Evolutionary conservation across 495 filamentous ascomycete species (phyloP).

Genomic region (Hypomontagnella monticulosa): DNA sequence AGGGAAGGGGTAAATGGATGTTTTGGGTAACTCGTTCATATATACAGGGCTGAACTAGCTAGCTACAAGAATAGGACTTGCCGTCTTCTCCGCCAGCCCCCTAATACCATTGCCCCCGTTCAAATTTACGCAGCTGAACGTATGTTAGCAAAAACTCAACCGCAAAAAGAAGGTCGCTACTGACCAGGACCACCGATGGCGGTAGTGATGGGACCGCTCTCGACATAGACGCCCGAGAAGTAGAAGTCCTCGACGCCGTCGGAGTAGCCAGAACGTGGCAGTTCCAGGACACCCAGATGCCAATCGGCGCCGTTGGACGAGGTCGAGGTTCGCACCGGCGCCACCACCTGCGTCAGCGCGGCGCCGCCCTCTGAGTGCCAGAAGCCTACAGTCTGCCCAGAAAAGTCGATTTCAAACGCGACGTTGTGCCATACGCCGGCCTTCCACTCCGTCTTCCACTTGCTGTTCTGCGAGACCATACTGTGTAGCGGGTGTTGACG

Average conservation of each 20-base stretch:
- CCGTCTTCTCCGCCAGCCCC: neutral
- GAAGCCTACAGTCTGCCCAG: conserved; percentile 67
- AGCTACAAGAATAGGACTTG: conserved; percentile 21
- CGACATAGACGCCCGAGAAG: conserved; percentile 77
- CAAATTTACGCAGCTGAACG: conserved; percentile 10
- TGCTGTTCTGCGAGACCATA: conserved; percentile 53
- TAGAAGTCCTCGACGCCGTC: conserved; percentile 72
- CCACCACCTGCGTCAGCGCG: conserved; percentile 64
- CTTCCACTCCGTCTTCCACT: conserved; percentile 57
- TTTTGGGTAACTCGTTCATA: conserved; percentile 6
- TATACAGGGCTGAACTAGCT: conserved; percentile 29
- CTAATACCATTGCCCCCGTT: neutral
- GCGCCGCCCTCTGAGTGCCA: conserved; percentile 72
- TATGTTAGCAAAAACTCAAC: neutral
- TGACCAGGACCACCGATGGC: conserved; percentile 59
- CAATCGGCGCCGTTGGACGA: conserved; percentile 77
- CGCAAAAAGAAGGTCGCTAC: neutral
- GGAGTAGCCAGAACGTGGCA: conserved; percentile 65
- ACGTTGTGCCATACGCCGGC: conserved; percentile 77
- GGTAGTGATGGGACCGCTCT: conserved; percentile 70
- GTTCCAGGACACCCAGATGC: conserved; percentile 76
- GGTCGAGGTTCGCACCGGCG: conserved; percentile 65
- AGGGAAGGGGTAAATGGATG: neutral
- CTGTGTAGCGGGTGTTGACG: conserved; percentile 16
- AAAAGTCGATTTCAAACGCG: conserved; percentile 73